Conservation (phyloP, 768 basidiomycete species). For the Hemileccinum rubropunctum region DNA sequence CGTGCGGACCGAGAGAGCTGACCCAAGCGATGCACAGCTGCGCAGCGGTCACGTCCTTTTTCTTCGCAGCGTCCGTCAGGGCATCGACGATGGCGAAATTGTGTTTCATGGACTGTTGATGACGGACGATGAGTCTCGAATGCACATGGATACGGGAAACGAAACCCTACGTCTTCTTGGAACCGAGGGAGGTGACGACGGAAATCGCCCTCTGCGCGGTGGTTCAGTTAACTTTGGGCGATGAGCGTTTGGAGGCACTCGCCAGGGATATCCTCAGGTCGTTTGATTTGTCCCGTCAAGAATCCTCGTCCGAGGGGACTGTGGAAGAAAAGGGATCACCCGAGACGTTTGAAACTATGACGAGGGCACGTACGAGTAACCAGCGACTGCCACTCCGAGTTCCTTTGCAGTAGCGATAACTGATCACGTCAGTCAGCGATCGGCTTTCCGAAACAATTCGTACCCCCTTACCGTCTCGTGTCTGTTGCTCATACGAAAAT, state of each 20-base stretch:
- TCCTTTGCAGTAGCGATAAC: constrained; percentile 55
- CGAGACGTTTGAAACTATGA: background rate
- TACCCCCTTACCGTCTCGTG: constrained; percentile 37
- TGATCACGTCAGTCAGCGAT: background rate
- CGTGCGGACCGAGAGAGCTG: constrained; percentile 35
- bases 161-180: constrained; percentile 37
- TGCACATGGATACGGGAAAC: background rate
- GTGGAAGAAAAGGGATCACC: background rate
- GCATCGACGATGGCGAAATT: constrained; percentile 45
- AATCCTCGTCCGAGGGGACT: constrained; percentile 58
- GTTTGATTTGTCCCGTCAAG: constrained; percentile 50
- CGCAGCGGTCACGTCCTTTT: constrained; percentile 39
- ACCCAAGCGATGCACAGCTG: constrained; percentile 49
- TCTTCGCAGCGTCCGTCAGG: constrained; percentile 40
- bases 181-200: constrained; percentile 41
- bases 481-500: constrained; percentile 53
- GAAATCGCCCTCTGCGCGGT: constrained; percentile 37
- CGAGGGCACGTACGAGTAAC: constrained; percentile 44
- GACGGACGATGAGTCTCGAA: constrained; percentile 43
- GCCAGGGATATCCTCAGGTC: constrained; percentile 34
- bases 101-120: constrained; percentile 24
- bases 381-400: constrained; percentile 51
- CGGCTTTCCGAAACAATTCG: too few relatives aligned
- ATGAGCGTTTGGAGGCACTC: background rate
- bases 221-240: constrained; percentile 1